phyloP scores from a whole-genome alignment of 106 monocot genomes.

The Dendrobium huoshanense region DNA sequence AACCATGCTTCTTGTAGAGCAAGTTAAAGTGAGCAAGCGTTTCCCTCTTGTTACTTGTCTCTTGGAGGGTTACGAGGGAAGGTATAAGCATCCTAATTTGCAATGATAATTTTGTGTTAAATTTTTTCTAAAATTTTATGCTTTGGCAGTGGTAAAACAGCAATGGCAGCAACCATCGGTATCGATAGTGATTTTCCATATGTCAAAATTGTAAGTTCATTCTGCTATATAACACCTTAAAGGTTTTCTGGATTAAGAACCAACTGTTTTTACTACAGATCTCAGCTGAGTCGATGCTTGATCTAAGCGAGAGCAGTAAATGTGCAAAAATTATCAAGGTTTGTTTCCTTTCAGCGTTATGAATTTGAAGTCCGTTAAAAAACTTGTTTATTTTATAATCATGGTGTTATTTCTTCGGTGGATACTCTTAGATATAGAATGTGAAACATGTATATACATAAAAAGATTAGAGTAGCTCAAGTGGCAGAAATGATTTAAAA shows the following conservation, averaged over 20 bases:
- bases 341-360: neutral
- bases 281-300: slow-evolving; percentile 93
- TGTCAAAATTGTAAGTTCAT: slow-evolving; percentile 89
- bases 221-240: neutral
- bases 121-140: neutral
- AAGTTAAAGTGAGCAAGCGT: slow-evolving; percentile 90
- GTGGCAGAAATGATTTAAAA: too few species aligned
- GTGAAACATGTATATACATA: too few species aligned
- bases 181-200: slow-evolving; percentile 94
- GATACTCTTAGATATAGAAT: too few species aligned
- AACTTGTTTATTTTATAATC: neutral
- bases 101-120: neutral
- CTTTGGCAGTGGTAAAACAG: slow-evolving; percentile 82
- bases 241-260: neutral
- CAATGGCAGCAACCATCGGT: slow-evolving; percentile 84
- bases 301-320: slow-evolving; percentile 91
- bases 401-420: neutral
- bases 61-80: slow-evolving; percentile 88
- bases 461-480: too few species aligned
- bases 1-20: slow-evolving; percentile 86
- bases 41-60: slow-evolving; percentile 97
- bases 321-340: slow-evolving; percentile 91
- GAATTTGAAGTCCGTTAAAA: neutral
- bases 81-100: slow-evolving; percentile 29
- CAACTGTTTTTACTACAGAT: slow-evolving; percentile 30